Percentiles rank a stretch among this genome's conserved stretches.
These are phyloP conservation scores for Lactifluus hygrophoroides DNA, from an alignment of 768 basidiomycete species.

Conservation along the genomic window DNA sequence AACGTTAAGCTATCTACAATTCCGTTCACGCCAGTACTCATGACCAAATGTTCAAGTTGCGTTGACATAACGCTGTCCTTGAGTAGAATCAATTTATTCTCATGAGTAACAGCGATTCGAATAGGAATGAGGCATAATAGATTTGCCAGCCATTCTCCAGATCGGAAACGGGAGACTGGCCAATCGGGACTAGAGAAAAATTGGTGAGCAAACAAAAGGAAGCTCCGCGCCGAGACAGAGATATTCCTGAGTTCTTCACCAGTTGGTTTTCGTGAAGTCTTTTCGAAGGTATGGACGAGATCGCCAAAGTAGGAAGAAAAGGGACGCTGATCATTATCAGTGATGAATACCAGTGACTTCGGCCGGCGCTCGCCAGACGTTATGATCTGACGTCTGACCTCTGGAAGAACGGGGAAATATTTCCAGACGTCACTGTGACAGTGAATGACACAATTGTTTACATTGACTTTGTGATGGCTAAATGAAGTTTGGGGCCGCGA, in stretches of 20 bases:
- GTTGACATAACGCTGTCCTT: conserved; percentile 48
- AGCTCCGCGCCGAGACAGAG: conserved; percentile 28
- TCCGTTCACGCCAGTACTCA: conserved; percentile 50
- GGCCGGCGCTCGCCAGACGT: conserved; percentile 24
- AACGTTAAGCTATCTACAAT: conserved; percentile 49
- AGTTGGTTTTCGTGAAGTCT: conserved; percentile 43
- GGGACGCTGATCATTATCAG: conserved; percentile 29
- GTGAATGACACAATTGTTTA: conserved; percentile 31
- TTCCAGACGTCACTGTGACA: conserved; percentile 13
- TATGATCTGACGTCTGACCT: conserved; percentile 7
- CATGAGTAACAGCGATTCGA: conserved; percentile 49
- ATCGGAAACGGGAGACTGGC: conserved; percentile 33
- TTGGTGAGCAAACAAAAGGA: conserved; percentile 23
- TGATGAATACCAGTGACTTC: conserved; percentile 38
- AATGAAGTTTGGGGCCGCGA: conserved; percentile 26
- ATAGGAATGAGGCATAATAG: conserved; percentile 57
- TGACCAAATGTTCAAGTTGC: conserved; percentile 41
- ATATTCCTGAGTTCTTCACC: conserved; percentile 36
- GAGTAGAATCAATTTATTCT: conserved; percentile 54
- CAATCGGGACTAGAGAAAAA: conserved; percentile 9
- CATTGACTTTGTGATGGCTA: conserved; percentile 22
- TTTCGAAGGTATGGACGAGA: conserved; percentile 40
- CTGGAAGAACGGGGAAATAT: conserved; percentile 10
- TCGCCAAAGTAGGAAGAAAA: conserved; percentile 38
- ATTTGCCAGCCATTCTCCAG: conserved; percentile 56